Base-by-base conservation (phyloP, 768 basidiomycete genomes). In the Mycena alexandri region DNA sequence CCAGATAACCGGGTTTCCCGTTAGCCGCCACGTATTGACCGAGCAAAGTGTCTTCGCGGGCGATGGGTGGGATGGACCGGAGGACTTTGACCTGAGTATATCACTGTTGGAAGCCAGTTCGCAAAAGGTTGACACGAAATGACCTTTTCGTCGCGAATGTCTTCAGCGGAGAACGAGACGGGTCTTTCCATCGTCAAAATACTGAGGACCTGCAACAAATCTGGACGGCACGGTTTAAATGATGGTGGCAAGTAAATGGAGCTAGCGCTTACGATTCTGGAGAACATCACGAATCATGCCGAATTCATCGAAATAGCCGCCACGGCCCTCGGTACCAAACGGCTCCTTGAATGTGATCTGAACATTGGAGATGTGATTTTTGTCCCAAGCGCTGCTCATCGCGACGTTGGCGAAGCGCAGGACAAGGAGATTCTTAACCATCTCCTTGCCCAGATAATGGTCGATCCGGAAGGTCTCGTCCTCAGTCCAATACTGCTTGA, bases 231-330 rank as follows among this genome's bases (percentile, higher is more conserved):
- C 61, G 68, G 64, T 74, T 71, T 57, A 74, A 72, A n/a, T 63
- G 58, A 53, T 62, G 65, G 64, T 16, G 19, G 11, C 8, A 8
- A 12, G 66, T 25, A 51, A 54, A 46, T n/a, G 58, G 38, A 54
- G 52, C 51, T 61, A 38, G 36, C 4, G 87, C 96, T 81, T 79
- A 98, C 97, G 97, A 81, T 99, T 99, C 84, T 99, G 97, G 77
- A 96, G 84, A 65, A 99, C 86, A 79, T 99, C 97, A 76, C 97
- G 92, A 79, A 99, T 96, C 79, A 99, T 99, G 61, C 98, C 98
- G 80, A 98, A 99, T 81, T 99, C 96, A 79, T 99, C 97, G 83
- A 99, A 99, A 86, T 99, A 99, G 19, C 98, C 97, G n/a, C 97
- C 97, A 71, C 97, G 93, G n/a, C 97, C 97, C 78, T 99, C 98